Conservation (phyloP, 352 stramenopile genomes). For the Phytophthora boehmeriae region DNA sequence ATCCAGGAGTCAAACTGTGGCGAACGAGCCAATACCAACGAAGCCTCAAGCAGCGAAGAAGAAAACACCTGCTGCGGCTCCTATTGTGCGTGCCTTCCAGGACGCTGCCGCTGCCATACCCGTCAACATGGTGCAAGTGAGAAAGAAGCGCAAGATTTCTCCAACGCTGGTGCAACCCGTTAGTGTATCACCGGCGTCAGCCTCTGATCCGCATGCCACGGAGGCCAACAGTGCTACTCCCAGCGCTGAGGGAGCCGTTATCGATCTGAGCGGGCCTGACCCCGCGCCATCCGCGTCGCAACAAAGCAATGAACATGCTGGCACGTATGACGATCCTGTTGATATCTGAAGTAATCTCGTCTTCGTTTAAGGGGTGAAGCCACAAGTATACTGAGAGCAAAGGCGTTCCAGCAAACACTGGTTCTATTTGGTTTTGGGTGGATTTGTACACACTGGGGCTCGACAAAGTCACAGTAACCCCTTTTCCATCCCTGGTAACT, state of each 20-base stretch:
- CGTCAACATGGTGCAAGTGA: slow-evolving; percentile 78
- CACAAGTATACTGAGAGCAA: not conserved
- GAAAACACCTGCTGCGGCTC: slow-evolving; percentile 25
- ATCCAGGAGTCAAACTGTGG: slow-evolving; percentile 20
- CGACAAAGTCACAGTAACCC: slow-evolving; percentile 39
- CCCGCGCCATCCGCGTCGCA: slow-evolving; percentile 6
- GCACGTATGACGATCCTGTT: slow-evolving; percentile 34
- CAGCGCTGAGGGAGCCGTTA: slow-evolving; percentile 4
- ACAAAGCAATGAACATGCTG: slow-evolving; percentile 14
- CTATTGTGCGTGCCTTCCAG: slow-evolving; percentile 25
- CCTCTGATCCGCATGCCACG: not conserved
- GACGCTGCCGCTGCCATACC: slow-evolving; percentile 16
- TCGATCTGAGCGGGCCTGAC: slow-evolving; percentile 19
- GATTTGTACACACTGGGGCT: not conserved
- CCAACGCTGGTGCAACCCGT: slow-evolving; percentile 40
- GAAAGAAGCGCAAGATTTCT: slow-evolving; percentile 84
- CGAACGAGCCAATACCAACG: slow-evolving; percentile 26
- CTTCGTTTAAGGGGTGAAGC: not conserved
- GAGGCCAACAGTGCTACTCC: slow-evolving; percentile 3
- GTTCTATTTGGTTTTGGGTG: not conserved
- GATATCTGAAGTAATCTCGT: slow-evolving; percentile 30
- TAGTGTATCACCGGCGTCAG: slow-evolving; percentile 4
- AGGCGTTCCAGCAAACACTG: too few relatives aligned
- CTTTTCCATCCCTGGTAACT: slow-evolving; percentile 74
- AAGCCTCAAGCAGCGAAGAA: slow-evolving; percentile 33